Evolutionary conservation across 140 eudicot species (phyloP).

Genomic region (Ambrosia hybrid): DNA sequence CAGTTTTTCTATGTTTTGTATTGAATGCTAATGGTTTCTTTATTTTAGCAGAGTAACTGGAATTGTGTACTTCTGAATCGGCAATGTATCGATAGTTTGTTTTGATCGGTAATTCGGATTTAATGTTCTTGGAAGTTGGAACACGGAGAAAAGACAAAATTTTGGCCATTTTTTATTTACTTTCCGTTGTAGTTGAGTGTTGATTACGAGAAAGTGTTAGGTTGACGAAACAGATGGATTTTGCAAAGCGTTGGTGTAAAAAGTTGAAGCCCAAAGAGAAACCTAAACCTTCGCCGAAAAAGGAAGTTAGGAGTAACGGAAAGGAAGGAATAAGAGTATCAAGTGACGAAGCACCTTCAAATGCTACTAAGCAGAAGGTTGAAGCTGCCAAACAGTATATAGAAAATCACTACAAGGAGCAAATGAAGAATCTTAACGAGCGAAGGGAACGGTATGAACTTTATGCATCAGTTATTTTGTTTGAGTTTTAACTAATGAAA

Average conservation of each 20-base stretch:
- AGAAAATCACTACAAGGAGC: slow-evolving; percentile 97
- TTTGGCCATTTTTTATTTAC: neutral
- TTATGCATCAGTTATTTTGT: slow-evolving; percentile 19
- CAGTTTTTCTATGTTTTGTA: no score
- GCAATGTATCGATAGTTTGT: neutral
- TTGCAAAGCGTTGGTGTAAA: no score
- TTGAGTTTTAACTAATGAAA: neutral
- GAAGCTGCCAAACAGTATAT: slow-evolving; percentile 99
- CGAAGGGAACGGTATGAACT: slow-evolving; percentile 86
- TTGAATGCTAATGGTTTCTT: neutral
- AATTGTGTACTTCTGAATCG: slow-evolving; percentile 9
- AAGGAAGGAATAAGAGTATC: no score
- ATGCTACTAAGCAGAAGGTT: neutral
- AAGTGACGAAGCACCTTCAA: no score
- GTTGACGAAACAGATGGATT: no score
- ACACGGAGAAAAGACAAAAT: slow-evolving; percentile 10
- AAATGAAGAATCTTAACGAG: slow-evolving; percentile 92
- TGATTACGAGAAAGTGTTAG: neutral
- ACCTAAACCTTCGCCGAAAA: no score
- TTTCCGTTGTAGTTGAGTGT: slow-evolving; percentile 18
- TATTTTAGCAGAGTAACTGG: slow-evolving; percentile 22
- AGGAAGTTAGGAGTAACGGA: no score
- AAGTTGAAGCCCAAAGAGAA: no score
- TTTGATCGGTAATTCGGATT: slow-evolving; percentile 3
- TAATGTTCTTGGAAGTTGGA: slow-evolving; percentile 12